Conservation (phyloP, 805 yeast genomes). For the Teunomyces tritomae region DNA sequence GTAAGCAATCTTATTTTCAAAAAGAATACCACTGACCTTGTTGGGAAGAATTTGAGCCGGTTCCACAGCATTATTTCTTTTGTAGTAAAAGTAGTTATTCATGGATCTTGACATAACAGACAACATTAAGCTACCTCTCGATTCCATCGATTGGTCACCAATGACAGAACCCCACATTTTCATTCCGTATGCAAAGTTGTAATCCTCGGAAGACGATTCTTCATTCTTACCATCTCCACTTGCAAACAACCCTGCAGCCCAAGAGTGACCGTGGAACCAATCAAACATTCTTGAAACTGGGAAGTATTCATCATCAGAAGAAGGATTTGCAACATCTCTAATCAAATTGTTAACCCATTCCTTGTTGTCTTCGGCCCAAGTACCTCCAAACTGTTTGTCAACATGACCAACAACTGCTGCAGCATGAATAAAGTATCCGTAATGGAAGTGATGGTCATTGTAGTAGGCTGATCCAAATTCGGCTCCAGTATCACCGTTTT, state of each 20-base stretch:
- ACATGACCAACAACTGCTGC: conserved; percentile 76
- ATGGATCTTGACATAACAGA: conserved; percentile 18
- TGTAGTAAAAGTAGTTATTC: conserved; percentile 19
- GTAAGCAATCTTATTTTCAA: conserved; percentile 23
- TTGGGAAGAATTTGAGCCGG: conserved; percentile 15
- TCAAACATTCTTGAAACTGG: conserved; percentile 25
- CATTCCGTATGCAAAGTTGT: conserved; percentile 25
- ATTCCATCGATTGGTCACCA: conserved; percentile 21
- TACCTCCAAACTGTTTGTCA: conserved; percentile 51
- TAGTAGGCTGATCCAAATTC: conserved; percentile 75
- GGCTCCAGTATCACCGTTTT: conserved; percentile 42
- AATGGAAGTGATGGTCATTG: conserved; percentile 87
- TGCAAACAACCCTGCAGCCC: conserved; percentile 23
- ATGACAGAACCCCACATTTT: conserved; percentile 22
- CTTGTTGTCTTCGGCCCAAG: conserved; percentile 45
- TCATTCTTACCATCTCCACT: conserved; percentile 21
- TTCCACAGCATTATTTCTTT: conserved; percentile 16
- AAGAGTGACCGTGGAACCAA: conserved; percentile 25
- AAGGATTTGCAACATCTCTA: conserved; percentile 25
- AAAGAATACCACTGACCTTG: conserved; percentile 22
- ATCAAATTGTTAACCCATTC: conserved; percentile 22
- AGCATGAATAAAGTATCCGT: conserved; percentile 78
- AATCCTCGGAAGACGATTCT: conserved; percentile 23
- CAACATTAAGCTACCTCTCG: conserved; percentile 26
- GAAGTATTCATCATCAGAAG: conserved; percentile 15